phyloP scores from a whole-genome alignment of 441 rosid species.

The Geranium incanum region DNA sequence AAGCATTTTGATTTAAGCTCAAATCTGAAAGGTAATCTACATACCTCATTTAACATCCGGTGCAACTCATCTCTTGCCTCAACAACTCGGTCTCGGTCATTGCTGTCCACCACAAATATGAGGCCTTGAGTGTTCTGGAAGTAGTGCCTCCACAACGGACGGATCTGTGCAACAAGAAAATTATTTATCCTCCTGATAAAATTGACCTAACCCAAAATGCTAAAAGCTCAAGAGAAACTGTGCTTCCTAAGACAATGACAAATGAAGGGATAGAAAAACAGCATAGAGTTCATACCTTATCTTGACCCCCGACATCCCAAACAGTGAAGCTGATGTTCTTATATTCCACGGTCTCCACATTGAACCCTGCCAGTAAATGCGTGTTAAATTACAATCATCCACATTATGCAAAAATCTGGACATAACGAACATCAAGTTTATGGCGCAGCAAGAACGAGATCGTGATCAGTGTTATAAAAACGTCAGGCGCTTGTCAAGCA shows the following conservation, averaged over 20 bases:
- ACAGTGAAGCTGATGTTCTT: slow-evolving; percentile 12
- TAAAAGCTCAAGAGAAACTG: neutral
- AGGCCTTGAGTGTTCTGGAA: slow-evolving; percentile 28
- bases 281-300: slow-evolving; percentile 17
- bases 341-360: slow-evolving; percentile 27
- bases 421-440: neutral
- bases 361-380: slow-evolving; percentile 18
- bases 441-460: neutral
- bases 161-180: slow-evolving; percentile 16
- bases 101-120: slow-evolving; percentile 27
- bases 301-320: slow-evolving; percentile 30
- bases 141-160: slow-evolving; percentile 29
- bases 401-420: neutral
- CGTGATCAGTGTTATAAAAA: neutral
- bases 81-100: slow-evolving; percentile 23
- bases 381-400: neutral
- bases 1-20: neutral
- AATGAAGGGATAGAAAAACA: neutral
- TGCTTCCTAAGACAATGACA: neutral
- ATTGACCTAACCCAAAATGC: neutral
- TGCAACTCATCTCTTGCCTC: slow-evolving; percentile 28
- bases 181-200: neutral
- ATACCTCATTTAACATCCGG: slow-evolving; percentile 26
- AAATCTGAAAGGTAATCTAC: neutral
- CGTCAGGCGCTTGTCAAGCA: too few relatives aligned